Evolutionary conservation across 2,329 filamentous ascomycete genomes (phyloP), one percentile per base, ranked within the genome.

Genomic region (Pleoardoris graminearum): DNA sequence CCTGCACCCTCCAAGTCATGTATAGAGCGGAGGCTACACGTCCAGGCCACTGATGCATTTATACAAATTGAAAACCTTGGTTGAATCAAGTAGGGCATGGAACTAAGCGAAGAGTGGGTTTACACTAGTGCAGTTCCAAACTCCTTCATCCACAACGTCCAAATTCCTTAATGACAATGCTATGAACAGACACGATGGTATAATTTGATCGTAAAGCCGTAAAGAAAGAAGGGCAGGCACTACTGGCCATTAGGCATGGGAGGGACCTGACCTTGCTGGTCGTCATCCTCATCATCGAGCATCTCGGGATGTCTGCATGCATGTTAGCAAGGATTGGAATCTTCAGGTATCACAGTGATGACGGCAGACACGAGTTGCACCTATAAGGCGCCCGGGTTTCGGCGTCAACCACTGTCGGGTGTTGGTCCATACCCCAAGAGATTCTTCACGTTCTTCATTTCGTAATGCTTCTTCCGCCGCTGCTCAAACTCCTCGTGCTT

Each of bases 391-490:
- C n/a, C n/a, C n/a, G n/a, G n/a, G n/a, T n/a, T n/a, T n/a, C n/a
- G n/a, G n/a, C n/a, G n/a, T n/a, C n/a, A n/a, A n/a, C n/a, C n/a
- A n/a, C n/a, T n/a, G n/a, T n/a, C n/a, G n/a, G n/a, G n/a, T n/a
- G n/a, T n/a, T n/a, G n/a, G n/a, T n/a, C n/a, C 68, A 38, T 74
- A 87, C 85, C 91, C 92, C 60, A 99, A 83, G 48, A 97, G 77
- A 67, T 87, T 84, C 67, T 94, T 96, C 53, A 97, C 91, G 69
- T 94, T 89, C 77, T 85, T 91, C 94, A 99, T 99, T 81, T 99
- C 94, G 76, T 99, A 99, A 76, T 99, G 94, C 79, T 87, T 93
- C 85, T 94, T 97, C 68, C 94, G 85, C 79, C 91, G 82, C 77
- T 90, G 82, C 77, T 97, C 92, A 73, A 99, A 99, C 71, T 89